phyloP scores from a whole-genome alignment of 2,329 filamentous ascomycete species.

The Lecanicillium sp. region DNA sequence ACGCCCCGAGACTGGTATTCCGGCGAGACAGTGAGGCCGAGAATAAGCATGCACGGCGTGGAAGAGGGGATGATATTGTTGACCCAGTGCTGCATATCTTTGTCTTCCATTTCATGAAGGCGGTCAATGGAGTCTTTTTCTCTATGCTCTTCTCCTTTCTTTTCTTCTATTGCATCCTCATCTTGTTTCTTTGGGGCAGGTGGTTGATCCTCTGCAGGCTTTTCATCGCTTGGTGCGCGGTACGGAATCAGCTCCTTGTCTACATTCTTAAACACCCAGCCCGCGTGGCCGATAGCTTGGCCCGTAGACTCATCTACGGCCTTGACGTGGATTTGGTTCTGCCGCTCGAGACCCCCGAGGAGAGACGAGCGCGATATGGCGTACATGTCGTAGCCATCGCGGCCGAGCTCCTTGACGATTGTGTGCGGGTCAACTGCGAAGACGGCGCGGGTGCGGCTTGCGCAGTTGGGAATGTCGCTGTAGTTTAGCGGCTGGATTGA shows the following conservation, averaged over 20 bases:
- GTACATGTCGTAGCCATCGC: constrained; percentile 10
- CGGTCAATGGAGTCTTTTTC: constrained; percentile 7
- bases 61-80: constrained; percentile 5
- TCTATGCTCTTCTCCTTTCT: background rate
- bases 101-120: constrained; percentile 6
- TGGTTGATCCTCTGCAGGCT: background rate
- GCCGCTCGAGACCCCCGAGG: constrained; percentile 5
- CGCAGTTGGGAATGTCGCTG: constrained; percentile 8
- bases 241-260: constrained; percentile 3
- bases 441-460: constrained; percentile 3
- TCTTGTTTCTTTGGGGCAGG: background rate
- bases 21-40: constrained; percentile 7
- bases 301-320: constrained; percentile 7
- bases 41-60: constrained; percentile 10
- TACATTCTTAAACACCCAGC: constrained; percentile 8
- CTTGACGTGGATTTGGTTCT: constrained; percentile 8
- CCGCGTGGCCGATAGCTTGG: constrained; percentile 8
- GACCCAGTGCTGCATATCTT: constrained; percentile 9
- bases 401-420: constrained; percentile 10
- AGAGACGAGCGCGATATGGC: constrained; percentile 4
- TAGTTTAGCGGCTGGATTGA: constrained; percentile 9
- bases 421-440: constrained; percentile 10
- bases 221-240: constrained; percentile 4
- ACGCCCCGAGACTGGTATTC: constrained; percentile 8
- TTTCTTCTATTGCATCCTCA: no score